Base-by-base conservation (phyloP, 345 rosid genomes). In the Bruguiera parviflora region DNA sequence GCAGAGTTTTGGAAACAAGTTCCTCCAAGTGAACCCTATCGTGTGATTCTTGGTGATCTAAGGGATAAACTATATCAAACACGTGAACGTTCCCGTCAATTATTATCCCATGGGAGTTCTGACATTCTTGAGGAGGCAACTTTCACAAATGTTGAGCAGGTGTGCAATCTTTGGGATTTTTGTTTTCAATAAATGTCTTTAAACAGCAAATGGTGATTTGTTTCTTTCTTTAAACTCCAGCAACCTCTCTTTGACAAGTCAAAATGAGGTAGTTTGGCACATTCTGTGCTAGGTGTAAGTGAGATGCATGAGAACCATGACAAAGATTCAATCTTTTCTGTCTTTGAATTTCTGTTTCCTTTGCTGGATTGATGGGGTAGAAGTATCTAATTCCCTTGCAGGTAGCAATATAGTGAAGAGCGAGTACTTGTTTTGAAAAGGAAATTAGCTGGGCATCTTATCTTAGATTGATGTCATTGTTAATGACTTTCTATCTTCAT, bases 1-100 rank as follows among this genome's bases (percentile, higher is more conserved):
- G 27, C 86, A 95, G 96, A 95, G 68, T 95, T 95, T 63, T 92
- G 99, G 99, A 96, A 96, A 72, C 90, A 85, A 73, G 74, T 92
- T 75, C 97, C 97, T 74, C 72, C 92, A 8, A 90, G 68, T 66
- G 99, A 96, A 74, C 99, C 99, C 32, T 96, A 96, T 68, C 87
- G 99, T 56, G 98, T 94, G 39, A 80, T 96, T 53, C 98, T 96
- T 19, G 92, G 98, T 56, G 96, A 92, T 52, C 87, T 96, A 64
- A 90, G 99, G 73, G 99, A 90, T 81, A 96, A 90, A 70, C 76
- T 96, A 68, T 96, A 96, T 79, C 82, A 77, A 69, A 92, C 99
- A 58, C 94, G 98, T 37, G 99, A 95, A 73, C 94, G 91, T 64
- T 81, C 99, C 31, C 96, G 98, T 51, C 94, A 92, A 71, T 72